phyloP scores from a whole-genome alignment of 805 yeast genomes.

The Lachancea waltii region DNA sequence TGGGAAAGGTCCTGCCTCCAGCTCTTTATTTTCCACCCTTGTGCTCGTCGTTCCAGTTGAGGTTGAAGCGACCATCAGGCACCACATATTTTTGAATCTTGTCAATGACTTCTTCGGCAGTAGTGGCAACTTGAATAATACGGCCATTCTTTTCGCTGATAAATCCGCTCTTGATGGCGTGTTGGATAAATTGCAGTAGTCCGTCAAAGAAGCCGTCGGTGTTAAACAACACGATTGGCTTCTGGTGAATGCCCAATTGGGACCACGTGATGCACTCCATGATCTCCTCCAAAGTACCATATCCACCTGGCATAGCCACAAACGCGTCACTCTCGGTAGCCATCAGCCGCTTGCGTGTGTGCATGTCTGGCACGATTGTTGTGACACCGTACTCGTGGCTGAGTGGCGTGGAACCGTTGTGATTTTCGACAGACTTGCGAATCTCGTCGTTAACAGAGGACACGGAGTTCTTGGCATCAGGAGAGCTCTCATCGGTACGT shows the following conservation, averaged over 20 bases:
- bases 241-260: constrained; percentile 77
- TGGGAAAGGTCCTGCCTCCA: constrained; percentile 1
- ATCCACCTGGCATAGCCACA: constrained; percentile 88
- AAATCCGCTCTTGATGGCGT: constrained; percentile 58
- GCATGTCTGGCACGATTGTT: constrained; percentile 82
- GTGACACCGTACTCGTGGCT: constrained; percentile 60
- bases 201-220: constrained; percentile 75
- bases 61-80: constrained; percentile 68
- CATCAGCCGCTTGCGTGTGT: constrained; percentile 81
- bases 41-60: constrained; percentile 52
- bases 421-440: constrained; percentile 50
- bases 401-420: constrained; percentile 59
- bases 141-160: constrained; percentile 59
- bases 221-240: constrained; percentile 75
- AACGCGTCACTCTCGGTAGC: constrained; percentile 82
- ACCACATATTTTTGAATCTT: constrained; percentile 53
- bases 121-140: constrained; percentile 61
- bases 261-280: constrained; percentile 90
- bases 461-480: constrained; percentile 23
- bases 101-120: constrained; percentile 61
- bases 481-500: constrained; percentile 40
- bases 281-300: constrained; percentile 82
- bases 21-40: neutral
- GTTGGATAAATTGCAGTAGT: constrained; percentile 53
- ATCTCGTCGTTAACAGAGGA: constrained; percentile 42